Evolutionary conservation across 148 eudicot species (phyloP), one percentile per base, ranked within the genome.

Genomic region (Chenopodium album): DNA sequence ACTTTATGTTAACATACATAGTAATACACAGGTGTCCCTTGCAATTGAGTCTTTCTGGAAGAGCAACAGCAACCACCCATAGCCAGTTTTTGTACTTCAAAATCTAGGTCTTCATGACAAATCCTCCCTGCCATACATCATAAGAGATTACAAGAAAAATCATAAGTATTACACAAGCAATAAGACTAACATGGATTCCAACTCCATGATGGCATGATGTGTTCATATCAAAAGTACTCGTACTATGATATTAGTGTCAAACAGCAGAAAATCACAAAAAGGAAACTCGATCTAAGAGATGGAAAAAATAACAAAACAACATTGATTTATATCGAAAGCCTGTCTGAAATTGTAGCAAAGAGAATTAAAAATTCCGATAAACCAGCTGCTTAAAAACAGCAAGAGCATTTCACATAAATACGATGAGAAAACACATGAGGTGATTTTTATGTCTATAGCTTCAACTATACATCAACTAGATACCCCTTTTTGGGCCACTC

Each of bases 61-160:
- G 95, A 88, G 86, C 92, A 92, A 83, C 98, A 94, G 83, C 98
- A 94, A 87, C 95, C 92, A 75, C 93, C 94, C 97, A 91, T 91
- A 70, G 80, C 77, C 70, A 77, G 79, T 63, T 73, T 17, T 72
- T 52, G 23, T 59, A 70, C 41, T 85, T 73, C 87, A 82, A 80
- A 74, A n/a, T 9, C 72, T 68, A 80, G 37, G 73, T 76, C 84
- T 73, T 73, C 84, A 85, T 85, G 78, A 80, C 85, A 85, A 83
- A 77, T 80, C 22, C 37, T 71, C 81, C 9, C 66, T 80, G 79
- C 75, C 62, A 32, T 28, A 52, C 26, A 19, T 13, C 75, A 52
- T 37, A 65, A 9, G 69, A 66, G 28, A 29, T 78, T 47, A 70
- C 76, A 41, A 73, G 28, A 76, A 77, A 34, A 46, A 47, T 59